Conservation (phyloP, 2,329 filamentous ascomycete genomes). For the Beauveria brongniartii region DNA sequence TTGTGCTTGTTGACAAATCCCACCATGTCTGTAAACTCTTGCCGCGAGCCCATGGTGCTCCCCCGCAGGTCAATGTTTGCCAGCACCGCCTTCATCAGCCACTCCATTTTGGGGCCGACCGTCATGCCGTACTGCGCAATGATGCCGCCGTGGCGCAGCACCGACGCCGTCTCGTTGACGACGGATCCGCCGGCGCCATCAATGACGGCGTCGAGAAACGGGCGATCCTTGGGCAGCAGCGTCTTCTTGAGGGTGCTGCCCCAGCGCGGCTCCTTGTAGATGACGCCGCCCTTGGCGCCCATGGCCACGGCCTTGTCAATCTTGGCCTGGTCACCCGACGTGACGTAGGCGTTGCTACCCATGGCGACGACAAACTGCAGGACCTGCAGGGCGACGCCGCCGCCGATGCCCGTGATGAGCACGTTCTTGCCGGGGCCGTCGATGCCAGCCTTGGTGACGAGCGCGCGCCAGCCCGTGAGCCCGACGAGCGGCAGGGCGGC, state of each 20-base stretch:
- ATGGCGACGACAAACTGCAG: slow-evolving; percentile 70
- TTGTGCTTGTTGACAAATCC: slow-evolving; percentile 66
- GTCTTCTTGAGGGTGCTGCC: slow-evolving; percentile 59
- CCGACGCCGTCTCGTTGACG: slow-evolving; percentile 55
- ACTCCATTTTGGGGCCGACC: slow-evolving; percentile 73
- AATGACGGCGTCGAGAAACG: slow-evolving; percentile 72
- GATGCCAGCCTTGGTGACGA: slow-evolving; percentile 68
- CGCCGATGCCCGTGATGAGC: slow-evolving; percentile 84
- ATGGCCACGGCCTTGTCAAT: slow-evolving; percentile 61
- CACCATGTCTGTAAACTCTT: slow-evolving; percentile 88
- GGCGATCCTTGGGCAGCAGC: slow-evolving; percentile 55
- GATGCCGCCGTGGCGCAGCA: slow-evolving; percentile 77
- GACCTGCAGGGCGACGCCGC: slow-evolving; percentile 78
- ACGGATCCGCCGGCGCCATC: slow-evolving; percentile 88
- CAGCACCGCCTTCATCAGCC: slow-evolving; percentile 73
- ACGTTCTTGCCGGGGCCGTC: slow-evolving; percentile 61
- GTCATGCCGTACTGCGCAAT: slow-evolving; percentile 92
- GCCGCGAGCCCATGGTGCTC: slow-evolving; percentile 82
- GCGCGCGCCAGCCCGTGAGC: slow-evolving; percentile 78
- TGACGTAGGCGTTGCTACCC: slow-evolving; percentile 75
- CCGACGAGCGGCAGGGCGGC: slow-evolving; percentile 81
- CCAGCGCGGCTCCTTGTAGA: slow-evolving; percentile 72
- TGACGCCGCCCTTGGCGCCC: slow-evolving; percentile 75
- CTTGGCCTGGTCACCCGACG: slow-evolving; percentile 66
- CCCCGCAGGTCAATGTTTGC: slow-evolving; percentile 83